These are phyloP conservation scores for Starmerella tilneyi DNA, from an alignment of 805 yeast genomes.

Conservation along the genomic window DNA sequence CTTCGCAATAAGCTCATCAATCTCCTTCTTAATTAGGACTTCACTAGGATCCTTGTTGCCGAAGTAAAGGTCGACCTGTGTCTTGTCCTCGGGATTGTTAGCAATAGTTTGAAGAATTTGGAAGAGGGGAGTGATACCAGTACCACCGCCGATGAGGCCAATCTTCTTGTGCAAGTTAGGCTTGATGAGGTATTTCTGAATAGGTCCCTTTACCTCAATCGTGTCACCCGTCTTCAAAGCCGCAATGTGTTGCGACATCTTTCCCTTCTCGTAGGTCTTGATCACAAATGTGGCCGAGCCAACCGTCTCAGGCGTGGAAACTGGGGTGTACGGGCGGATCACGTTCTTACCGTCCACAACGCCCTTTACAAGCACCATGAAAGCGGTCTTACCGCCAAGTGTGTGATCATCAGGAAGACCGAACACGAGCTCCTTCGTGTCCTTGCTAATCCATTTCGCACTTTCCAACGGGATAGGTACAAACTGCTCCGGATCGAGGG, in stretches of 20 bases:
- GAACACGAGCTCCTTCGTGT: slow-evolving; percentile 56
- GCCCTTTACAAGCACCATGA: slow-evolving; percentile 69
- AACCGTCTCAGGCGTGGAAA: slow-evolving; percentile 53
- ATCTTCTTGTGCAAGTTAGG: slow-evolving; percentile 74
- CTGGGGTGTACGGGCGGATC: slow-evolving; percentile 76
- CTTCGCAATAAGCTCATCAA: slow-evolving; percentile 56
- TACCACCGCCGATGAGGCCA: slow-evolving; percentile 86
- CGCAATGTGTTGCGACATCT: slow-evolving; percentile 66
- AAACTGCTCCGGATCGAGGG: slow-evolving; percentile 31
- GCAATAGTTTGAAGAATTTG: slow-evolving; percentile 72
- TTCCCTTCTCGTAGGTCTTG: slow-evolving; percentile 78
- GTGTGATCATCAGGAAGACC: slow-evolving; percentile 59
- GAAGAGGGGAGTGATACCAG: slow-evolving; percentile 92
- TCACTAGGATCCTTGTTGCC: slow-evolving; percentile 73
- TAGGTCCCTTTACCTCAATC: slow-evolving; percentile 87
- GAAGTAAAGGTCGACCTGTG: slow-evolving; percentile 72
- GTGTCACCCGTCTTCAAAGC: slow-evolving; percentile 67
- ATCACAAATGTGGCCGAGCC: slow-evolving; percentile 73
- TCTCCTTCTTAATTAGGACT: slow-evolving; percentile 64
- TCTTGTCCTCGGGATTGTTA: slow-evolving; percentile 74
- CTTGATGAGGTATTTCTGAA: slow-evolving; percentile 80
- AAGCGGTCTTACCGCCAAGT: slow-evolving; percentile 71
- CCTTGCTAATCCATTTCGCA: slow-evolving; percentile 26
- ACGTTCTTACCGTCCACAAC: slow-evolving; percentile 77
- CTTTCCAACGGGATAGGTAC: slow-evolving; percentile 24